Evolutionary conservation across 495 filamentous ascomycete species (phyloP).

Genomic region (Chaetomium cochliodes): DNA sequence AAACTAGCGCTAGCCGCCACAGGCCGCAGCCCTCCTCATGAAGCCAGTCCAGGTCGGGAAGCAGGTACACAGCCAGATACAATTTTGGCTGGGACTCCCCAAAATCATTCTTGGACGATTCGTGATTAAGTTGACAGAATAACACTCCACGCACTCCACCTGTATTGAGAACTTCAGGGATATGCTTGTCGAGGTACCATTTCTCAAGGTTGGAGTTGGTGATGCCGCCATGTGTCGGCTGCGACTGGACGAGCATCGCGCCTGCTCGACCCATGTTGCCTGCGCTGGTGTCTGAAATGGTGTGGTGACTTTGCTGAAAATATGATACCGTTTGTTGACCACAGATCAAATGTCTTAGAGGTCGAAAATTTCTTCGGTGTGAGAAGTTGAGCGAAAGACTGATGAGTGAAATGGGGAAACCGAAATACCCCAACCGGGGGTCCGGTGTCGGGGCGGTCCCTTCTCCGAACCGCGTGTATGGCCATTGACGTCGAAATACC

Average conservation of each 20-base stretch:
- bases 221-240: slow-evolving; percentile 2
- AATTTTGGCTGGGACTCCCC: not conserved
- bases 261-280: not conserved
- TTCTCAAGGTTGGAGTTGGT: slow-evolving; percentile 23
- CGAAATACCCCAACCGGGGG: too few relatives aligned
- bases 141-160: slow-evolving; percentile 13
- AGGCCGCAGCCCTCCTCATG: slow-evolving; percentile 4
- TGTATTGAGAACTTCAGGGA: slow-evolving; percentile 32
- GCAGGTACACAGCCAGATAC: slow-evolving; percentile 32
- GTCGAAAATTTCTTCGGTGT: too few relatives aligned
- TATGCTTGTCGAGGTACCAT: slow-evolving; percentile 35
- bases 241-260: not conserved
- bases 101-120: not conserved
- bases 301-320: not conserved
- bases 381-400: too few relatives aligned
- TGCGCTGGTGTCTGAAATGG: not conserved
- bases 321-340: not conserved
- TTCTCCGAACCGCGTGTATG: too few relatives aligned
- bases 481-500: too few relatives aligned
- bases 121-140: not conserved
- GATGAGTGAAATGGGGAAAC: too few relatives aligned
- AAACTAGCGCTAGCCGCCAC: slow-evolving; percentile 16
- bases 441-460: too few relatives aligned
- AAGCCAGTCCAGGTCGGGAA: slow-evolving; percentile 30
- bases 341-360: too few relatives aligned